Percentiles rank a stretch among this genome's conserved stretches.
phyloP scores from a whole-genome alignment of 306 rosid genomes.

The Cercis canadensis region DNA sequence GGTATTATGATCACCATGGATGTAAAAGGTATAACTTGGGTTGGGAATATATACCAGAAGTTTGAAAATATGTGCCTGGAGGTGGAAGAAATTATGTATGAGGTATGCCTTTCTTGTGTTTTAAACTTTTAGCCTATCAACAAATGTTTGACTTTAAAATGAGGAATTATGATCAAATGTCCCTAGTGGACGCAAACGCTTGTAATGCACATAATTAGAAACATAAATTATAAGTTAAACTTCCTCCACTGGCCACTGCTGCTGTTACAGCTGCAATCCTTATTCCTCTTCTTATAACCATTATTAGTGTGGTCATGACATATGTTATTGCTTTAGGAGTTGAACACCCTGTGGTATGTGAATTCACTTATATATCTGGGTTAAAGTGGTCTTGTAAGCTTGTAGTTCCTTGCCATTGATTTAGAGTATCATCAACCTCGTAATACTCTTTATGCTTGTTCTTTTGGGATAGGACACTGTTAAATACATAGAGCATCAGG shows the following conservation, averaged over 20 bases:
- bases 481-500: conserved; percentile 79
- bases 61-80: conserved; percentile 86
- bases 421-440: background rate
- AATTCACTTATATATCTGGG: conserved; percentile 1
- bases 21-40: conserved; percentile 74
- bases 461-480: conserved; percentile 64
- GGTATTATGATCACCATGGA: conserved; percentile 56
- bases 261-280: too few species aligned
- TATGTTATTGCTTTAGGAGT: conserved; percentile 14
- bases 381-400: conserved; percentile 17
- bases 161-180: background rate
- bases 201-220: conserved; percentile 14
- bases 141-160: conserved; percentile 3
- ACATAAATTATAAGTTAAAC: background rate
- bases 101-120: conserved; percentile 55
- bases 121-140: conserved; percentile 22
- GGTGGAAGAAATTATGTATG: conserved; percentile 69
- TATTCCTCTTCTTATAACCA: background rate
- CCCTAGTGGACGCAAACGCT: background rate
- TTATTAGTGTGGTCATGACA: conserved; percentile 1
- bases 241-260: background rate
- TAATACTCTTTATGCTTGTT: conserved; percentile 21
- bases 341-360: background rate
- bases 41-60: conserved; percentile 69
- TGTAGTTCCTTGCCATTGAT: conserved; percentile 23